Base-by-base conservation (phyloP, 495 filamentous ascomycete genomes). In the Apiosordaria backusii region DNA sequence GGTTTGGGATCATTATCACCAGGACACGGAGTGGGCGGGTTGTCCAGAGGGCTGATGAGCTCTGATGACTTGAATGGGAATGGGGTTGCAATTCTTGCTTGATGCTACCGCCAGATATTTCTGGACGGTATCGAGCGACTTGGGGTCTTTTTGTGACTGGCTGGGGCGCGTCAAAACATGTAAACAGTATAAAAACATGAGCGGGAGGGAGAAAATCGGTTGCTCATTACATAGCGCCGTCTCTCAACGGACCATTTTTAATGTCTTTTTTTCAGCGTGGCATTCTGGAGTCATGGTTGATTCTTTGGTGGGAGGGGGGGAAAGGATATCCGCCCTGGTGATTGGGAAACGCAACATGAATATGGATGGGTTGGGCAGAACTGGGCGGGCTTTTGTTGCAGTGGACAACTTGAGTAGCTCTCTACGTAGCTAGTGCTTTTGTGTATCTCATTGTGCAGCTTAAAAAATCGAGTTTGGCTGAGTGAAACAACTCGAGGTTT, bases 271-370 rank as follows among this genome's bases (percentile, higher is more conserved):
- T 45, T 45, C 35, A 45, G 54, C 35, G 13, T 29, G 2, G 18
- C 58, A 35, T 25, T 25, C 27, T 64, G 2, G 53, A 50, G 22
- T 55, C 54, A 50, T 63, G 60, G 57, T 50, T 18, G 57, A 55
- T 55, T 15, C 18, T 21, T 55, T 55, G 9, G 22, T 21, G 16
- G 22, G 22, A 21, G 53, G 4, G n/a, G n/a, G 18, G 53, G 53
- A 10, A 15, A 21, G 16, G 52, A n/a, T 54, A 54, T 54, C 18
- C 16, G 21, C 21, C 52, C 16, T 54, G 52, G 16, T 5, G 29
- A 10, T 3, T 4, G n/a, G 53, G 22, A 5, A 3, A 55, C 53
- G 53, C 7, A 24, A 24, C 22, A 55, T 55, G 16, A 55, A 55
- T 13, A 45, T 6, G 35, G 35, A 45, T 7, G 3, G 27, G 27